phyloP scores from a whole-genome alignment of 139 green algal species.

The Coelastrella sp. region DNA sequence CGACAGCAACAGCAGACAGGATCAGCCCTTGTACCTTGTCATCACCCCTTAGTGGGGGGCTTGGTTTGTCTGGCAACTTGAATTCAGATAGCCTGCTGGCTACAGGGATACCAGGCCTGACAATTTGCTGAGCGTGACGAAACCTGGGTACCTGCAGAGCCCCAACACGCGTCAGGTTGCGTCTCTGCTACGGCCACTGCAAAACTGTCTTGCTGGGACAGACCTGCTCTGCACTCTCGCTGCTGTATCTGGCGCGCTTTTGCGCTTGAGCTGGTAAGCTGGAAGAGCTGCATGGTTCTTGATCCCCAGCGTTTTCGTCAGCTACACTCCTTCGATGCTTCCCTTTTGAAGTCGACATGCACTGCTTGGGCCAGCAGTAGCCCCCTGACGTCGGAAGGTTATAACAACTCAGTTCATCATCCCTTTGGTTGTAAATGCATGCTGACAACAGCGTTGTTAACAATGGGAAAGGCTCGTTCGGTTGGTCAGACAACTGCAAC shows the following conservation, averaged over 20 bases:
- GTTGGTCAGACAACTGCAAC: background rate
- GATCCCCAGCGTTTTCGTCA: conserved; percentile 22
- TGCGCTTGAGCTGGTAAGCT: conserved; percentile 22
- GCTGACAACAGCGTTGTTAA: background rate
- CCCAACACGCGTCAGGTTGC: too few species aligned
- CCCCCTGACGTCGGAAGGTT: background rate
- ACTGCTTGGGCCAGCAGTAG: conserved; percentile 21
- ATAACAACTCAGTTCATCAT: background rate
- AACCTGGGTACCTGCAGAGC: conserved; percentile 35
- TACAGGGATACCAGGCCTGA: conserved; percentile 64
- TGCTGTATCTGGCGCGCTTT: conserved; percentile 45
- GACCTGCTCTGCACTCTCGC: conserved; percentile 43
- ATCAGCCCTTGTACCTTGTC: conserved; percentile 66
- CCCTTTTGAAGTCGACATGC: conserved; percentile 36
- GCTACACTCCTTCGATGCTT: conserved; percentile 14
- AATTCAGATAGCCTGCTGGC: conserved; percentile 60
- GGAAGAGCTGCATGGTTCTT: conserved; percentile 43
- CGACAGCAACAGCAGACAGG: background rate
- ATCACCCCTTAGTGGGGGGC: conserved; percentile 65
- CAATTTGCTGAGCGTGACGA: conserved; percentile 36
- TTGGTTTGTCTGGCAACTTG: conserved; percentile 63
- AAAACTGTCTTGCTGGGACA: too few species aligned
- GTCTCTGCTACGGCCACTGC: too few species aligned
- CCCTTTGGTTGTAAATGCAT: background rate
- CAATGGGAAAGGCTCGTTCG: background rate